These are phyloP conservation scores for Triangularia setosa DNA, from an alignment of 2,329 filamentous ascomycete species.

Conservation along the genomic window DNA sequence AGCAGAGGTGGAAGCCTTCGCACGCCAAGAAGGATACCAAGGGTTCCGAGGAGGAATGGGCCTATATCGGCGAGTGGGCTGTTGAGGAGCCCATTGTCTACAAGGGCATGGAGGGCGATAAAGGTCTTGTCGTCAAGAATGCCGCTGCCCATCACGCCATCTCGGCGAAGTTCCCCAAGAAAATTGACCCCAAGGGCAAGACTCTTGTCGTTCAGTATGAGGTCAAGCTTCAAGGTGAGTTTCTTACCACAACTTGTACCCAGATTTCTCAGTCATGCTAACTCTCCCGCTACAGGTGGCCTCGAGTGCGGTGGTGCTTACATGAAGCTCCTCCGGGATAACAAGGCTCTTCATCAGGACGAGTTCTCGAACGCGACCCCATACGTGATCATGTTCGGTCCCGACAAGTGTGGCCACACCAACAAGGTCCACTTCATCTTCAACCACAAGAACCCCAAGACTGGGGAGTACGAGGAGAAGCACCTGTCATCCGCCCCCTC, in stretches of 20 bases:
- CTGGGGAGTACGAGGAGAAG: slow-evolving; percentile 99
- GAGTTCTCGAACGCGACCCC: slow-evolving; percentile 97
- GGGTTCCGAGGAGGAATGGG: slow-evolving; percentile 73
- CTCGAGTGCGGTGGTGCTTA: slow-evolving; percentile 98
- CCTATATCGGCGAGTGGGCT: slow-evolving; percentile 92
- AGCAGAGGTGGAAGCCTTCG: slow-evolving; percentile 87
- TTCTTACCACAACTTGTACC: neutral
- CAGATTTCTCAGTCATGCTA: neutral
- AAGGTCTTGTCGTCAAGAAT: slow-evolving; percentile 98
- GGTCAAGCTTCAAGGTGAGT: slow-evolving; percentile 95
- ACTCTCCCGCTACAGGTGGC: slow-evolving; percentile 58
- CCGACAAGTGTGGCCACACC: slow-evolving; percentile 97
- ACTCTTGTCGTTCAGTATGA: slow-evolving; percentile 97
- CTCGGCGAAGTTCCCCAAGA: slow-evolving; percentile 95
- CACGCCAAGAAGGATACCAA: slow-evolving; percentile 91
- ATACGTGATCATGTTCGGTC: slow-evolving; percentile 99
- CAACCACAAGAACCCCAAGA: slow-evolving; percentile 99
- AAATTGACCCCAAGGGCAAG: slow-evolving; percentile 96
- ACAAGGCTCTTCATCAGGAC: slow-evolving; percentile 92
- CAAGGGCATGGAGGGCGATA: slow-evolving; percentile 92
- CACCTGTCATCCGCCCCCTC: slow-evolving; percentile 81
- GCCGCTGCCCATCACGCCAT: slow-evolving; percentile 97
- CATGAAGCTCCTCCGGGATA: slow-evolving; percentile 97
- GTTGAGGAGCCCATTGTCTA: slow-evolving; percentile 90
- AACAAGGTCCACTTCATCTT: slow-evolving; percentile 99